Conservation (phyloP, 768 basidiomycete species). For the Podaxis mareebaensis region DNA sequence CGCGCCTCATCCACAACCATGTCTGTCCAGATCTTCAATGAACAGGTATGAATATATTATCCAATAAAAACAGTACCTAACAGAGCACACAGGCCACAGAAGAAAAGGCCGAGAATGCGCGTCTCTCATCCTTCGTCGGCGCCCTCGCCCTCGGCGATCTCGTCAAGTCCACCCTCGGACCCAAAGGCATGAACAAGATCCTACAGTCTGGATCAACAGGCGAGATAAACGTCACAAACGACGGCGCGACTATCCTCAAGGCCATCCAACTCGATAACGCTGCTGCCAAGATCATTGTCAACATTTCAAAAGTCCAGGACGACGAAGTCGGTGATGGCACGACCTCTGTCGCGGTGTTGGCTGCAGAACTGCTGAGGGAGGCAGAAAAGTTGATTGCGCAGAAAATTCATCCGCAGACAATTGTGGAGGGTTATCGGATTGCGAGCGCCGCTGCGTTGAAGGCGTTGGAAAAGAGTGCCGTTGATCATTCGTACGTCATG, state of each 20-base stretch:
- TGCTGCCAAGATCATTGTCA: constrained; percentile 98
- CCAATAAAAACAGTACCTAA: not conserved
- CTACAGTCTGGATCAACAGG: constrained; percentile 88
- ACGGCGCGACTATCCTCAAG: constrained; percentile 98
- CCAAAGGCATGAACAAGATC: constrained; percentile 99
- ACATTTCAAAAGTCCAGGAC: constrained; percentile 99
- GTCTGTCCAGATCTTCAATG: constrained; percentile 31
- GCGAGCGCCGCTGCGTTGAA: constrained; percentile 83
- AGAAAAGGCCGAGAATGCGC: constrained; percentile 97
- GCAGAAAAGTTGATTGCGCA: constrained; percentile 91
- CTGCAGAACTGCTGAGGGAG: constrained; percentile 89
- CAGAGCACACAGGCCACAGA: constrained; percentile 64
- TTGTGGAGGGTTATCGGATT: constrained; percentile 95
- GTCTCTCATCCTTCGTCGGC: constrained; percentile 96
- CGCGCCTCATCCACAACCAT: constrained; percentile 17
- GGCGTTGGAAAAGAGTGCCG: constrained; percentile 80
- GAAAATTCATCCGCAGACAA: constrained; percentile 97
- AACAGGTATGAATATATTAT: constrained; percentile 20
- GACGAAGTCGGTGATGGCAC: constrained; percentile 98
- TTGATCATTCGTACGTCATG: constrained; percentile 77
- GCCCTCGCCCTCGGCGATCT: constrained; percentile 97
- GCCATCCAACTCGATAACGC: constrained; percentile 98
- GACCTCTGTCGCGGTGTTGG: constrained; percentile 88
- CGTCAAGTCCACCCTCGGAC: constrained; percentile 97
- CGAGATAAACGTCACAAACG: constrained; percentile 96